Evolutionary conservation across 257 asterid genomes (phyloP), one percentile per base, ranked within the genome.

Genomic region (Forsythia suspensa): DNA sequence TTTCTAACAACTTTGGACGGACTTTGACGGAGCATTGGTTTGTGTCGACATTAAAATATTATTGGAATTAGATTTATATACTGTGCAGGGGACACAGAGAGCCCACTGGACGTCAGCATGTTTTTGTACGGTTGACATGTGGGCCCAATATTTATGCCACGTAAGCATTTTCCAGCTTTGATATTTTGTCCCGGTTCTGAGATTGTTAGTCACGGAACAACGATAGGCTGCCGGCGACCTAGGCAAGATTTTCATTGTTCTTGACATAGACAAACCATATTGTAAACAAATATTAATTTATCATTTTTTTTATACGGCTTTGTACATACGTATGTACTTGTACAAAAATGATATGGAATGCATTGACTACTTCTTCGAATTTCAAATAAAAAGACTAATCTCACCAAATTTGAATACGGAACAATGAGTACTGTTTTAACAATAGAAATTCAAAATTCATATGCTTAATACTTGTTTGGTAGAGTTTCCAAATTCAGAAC

Each of bases 151-250:
- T 3, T 29, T 1, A 8, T 16, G 78, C 89, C 89, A 83, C 74
- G 79, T 70, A 63, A 4, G 80, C 82, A 37, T 37, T 18, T 77
- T 77, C 79, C 84, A 79, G 79, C 70, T 48, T 57, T 42, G 71
- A 51, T 7, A 10, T 71, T 39, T 81, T 77, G 84, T 77, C 85
- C 73, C 65, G 36, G 36, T 29, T 29, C 73, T 67, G 71, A 43
- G 18, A n/a, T 38, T 76, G 87, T 76, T 81, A 78, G 81, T 79
- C 83, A 74, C 83, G 86, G 86, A 61, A 79, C 66, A 81, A 74
- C 71, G 86, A 86, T 81, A 80, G 77, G 80, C 68, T 8, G 82
- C 85, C 82, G 82, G 79, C 80, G 70, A 59, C 4, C 40, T 39
- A 52, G 63, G 76, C 68, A 80, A 41, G 13, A 46, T 59, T 71